Evolutionary conservation across 371 early-diverging fungal genomes (phyloP).

Genomic region (Smittium mucronatum): DNA sequence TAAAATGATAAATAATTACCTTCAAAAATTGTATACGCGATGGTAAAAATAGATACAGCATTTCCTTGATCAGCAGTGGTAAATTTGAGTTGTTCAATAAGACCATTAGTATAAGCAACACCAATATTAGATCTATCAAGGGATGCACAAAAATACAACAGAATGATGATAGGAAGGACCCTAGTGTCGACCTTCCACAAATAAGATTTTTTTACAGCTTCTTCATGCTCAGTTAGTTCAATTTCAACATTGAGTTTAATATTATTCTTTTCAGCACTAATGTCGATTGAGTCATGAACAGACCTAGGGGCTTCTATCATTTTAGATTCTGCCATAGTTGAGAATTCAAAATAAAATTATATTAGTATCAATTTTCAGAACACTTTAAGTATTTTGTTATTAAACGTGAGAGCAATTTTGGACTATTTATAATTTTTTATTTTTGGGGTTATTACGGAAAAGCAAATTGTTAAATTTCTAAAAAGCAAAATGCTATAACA

Average conservation of each 20-base stretch:
- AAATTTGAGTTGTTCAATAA: neutral
- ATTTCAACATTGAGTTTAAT: constrained; percentile 1
- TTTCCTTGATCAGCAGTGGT: neutral
- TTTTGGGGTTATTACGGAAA: too few species aligned
- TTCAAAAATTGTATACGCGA: neutral
- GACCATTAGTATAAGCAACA: neutral
- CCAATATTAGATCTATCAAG: neutral
- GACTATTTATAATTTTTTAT: too few species aligned
- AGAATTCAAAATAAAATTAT: too few species aligned
- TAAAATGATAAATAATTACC: neutral
- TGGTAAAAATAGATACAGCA: neutral
- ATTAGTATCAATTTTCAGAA: too few species aligned
- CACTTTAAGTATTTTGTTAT: too few species aligned
- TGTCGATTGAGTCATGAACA: too few species aligned
- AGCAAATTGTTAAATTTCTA: too few species aligned
- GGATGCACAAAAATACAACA: neutral
- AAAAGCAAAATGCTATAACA: too few species aligned
- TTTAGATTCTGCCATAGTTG: too few species aligned
- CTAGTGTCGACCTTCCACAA: neutral
- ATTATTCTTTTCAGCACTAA: too few species aligned
- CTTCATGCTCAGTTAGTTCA: neutral
- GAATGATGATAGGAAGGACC: neutral
- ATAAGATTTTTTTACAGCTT: neutral
- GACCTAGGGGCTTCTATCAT: too few species aligned
- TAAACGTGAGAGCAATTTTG: too few species aligned